Percentiles rank a stretch among this genome's conserved stretches.
phyloP scores from a whole-genome alignment of 805 yeast species.

The Schizosaccharomyces lindneri region DNA sequence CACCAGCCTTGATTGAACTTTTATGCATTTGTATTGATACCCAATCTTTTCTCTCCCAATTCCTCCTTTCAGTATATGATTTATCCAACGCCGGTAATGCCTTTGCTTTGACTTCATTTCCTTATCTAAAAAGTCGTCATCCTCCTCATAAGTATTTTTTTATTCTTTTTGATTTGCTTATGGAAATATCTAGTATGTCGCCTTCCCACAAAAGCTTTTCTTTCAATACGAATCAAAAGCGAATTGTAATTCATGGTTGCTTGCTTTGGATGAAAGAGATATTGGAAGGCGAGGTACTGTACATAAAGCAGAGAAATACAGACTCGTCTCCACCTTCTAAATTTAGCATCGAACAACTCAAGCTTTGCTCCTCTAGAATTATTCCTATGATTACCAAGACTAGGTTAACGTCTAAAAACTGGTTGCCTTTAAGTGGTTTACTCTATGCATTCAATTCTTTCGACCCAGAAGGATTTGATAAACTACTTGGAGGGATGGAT shows the following conservation, averaged over 20 bases:
- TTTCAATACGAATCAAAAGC: neutral
- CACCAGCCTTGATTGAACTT: neutral
- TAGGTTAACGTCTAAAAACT: neutral
- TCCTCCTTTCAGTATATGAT: neutral
- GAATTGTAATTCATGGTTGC: neutral
- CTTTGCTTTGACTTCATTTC: neutral
- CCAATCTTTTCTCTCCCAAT: neutral
- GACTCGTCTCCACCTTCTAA: neutral
- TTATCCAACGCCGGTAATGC: neutral
- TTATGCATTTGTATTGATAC: neutral
- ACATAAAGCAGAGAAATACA: too few species aligned
- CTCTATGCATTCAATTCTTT: neutral
- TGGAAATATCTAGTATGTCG: neutral
- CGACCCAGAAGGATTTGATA: neutral
- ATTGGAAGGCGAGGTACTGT: neutral
- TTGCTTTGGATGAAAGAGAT: slow-evolving; percentile 1
- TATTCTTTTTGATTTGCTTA: neutral
- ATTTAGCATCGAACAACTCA: neutral
- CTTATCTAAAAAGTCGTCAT: neutral
- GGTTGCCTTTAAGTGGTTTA: neutral
- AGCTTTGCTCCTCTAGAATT: neutral
- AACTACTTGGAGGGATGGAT: neutral
- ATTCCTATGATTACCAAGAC: slow-evolving; percentile 1
- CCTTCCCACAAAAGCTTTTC: neutral
- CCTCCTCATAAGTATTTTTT: neutral